These are phyloP conservation scores for Cicer pinnatifidum DNA, from an alignment of 306 rosid species.

Conservation along the genomic window DNA sequence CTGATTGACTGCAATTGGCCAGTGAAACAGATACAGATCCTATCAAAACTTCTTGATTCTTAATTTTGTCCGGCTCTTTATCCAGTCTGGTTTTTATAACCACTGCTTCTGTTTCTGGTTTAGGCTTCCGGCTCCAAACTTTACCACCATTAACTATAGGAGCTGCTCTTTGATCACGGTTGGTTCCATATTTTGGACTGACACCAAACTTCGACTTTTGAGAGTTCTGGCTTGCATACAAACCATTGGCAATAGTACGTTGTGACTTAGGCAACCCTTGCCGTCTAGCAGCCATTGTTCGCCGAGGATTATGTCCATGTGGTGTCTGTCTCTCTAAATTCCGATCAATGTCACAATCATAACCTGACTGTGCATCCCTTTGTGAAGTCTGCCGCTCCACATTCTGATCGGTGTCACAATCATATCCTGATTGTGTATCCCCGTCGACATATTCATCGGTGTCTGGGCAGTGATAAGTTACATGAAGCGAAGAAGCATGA, in stretches of 20 bases:
- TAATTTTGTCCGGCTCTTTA: conserved; percentile 59
- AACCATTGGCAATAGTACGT: conserved; percentile 52
- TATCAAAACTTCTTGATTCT: conserved; percentile 75
- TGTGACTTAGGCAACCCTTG: conserved; percentile 67
- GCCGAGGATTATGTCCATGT: conserved; percentile 51
- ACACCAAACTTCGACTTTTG: conserved; percentile 62
- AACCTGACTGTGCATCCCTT: conserved; percentile 47
- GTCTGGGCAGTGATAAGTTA: conserved; percentile 46
- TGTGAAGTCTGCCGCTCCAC: conserved; percentile 49
- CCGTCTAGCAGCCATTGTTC: conserved; percentile 47
- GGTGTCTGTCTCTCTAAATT: conserved; percentile 54
- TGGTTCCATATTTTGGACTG: conserved; percentile 62
- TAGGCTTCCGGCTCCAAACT: conserved; percentile 85
- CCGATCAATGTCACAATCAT: conserved; percentile 52
- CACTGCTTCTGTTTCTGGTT: conserved; percentile 58
- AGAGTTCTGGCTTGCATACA: conserved; percentile 56
- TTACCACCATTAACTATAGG: conserved; percentile 52
- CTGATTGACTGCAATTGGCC: conserved; percentile 57
- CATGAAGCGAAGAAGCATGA: conserved; percentile 46
- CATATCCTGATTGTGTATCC: conserved; percentile 48
- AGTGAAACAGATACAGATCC: conserved; percentile 85
- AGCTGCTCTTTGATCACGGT: conserved; percentile 54
- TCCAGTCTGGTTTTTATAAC: conserved; percentile 53
- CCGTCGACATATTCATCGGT: conserved; percentile 53
- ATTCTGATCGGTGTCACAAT: conserved; percentile 53